Evolutionary conservation across 2,329 filamentous ascomycete genomes (phyloP).

Genomic region (Pseudogymnoascus sp.): DNA sequence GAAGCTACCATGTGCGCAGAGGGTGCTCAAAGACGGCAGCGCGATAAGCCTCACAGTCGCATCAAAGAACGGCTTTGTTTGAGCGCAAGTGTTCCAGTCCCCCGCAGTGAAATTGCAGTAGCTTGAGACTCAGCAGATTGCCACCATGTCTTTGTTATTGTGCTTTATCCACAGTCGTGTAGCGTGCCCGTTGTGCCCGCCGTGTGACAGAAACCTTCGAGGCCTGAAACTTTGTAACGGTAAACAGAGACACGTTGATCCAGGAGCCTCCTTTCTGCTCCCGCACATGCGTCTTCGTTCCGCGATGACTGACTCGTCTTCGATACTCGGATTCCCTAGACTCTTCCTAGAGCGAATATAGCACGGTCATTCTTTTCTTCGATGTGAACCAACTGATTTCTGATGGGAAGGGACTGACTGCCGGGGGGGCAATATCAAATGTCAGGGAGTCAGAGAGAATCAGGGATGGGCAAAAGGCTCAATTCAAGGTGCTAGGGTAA

Average conservation of each 20-base stretch:
- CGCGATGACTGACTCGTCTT: background rate
- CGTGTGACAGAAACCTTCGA: background rate
- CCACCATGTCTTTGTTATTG: conserved; percentile 6
- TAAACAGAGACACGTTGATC: conserved; percentile 5
- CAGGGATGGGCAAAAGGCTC: conserved; percentile 1
- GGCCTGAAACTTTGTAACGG: conserved; percentile 4
- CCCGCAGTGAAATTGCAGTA: background rate
- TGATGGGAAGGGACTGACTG: background rate
- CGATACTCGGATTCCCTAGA: background rate
- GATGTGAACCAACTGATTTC: conserved; percentile 3
- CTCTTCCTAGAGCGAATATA: background rate
- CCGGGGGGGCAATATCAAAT: background rate
- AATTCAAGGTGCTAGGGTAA: conserved; percentile 1
- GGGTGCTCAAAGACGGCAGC: background rate
- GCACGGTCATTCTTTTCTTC: background rate
- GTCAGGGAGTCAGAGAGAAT: background rate
- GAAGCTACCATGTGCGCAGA: conserved; percentile 9
- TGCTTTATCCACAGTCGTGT: conserved; percentile 5
- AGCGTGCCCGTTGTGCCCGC: conserved; percentile 1
- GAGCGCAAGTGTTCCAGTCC: conserved; percentile 1
- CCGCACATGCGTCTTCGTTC: background rate
- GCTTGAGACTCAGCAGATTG: conserved; percentile 2
- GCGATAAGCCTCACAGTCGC: background rate
- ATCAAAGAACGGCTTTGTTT: conserved; percentile 3
- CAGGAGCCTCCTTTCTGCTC: background rate